These are phyloP conservation scores for Limtongia smithiae DNA, from an alignment of 805 yeast species.

Conservation along the genomic window DNA sequence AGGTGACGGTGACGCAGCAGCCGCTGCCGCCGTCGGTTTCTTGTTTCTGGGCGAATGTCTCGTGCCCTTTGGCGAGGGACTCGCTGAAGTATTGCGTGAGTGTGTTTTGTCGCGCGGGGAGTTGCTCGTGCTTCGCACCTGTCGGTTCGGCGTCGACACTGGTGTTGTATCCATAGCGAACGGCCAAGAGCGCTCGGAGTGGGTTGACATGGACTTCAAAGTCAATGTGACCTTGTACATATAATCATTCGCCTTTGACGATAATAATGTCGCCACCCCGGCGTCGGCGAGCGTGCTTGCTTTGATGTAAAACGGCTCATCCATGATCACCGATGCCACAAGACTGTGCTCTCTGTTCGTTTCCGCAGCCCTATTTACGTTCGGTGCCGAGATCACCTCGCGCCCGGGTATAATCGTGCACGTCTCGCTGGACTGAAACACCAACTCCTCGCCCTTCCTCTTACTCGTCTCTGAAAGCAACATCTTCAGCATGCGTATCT, in stretches of 20 bases:
- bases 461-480: background rate
- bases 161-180: slow-evolving; percentile 12
- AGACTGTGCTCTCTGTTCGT: background rate
- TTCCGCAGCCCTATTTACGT: background rate
- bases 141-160: background rate
- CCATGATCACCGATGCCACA: slow-evolving; percentile 12
- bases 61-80: slow-evolving; percentile 11
- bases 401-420: slow-evolving; percentile 14
- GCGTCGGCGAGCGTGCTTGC: slow-evolving; percentile 19
- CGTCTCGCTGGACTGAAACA: slow-evolving; percentile 19
- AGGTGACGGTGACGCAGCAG: too few species aligned
- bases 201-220: slow-evolving; percentile 4
- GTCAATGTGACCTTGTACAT: slow-evolving; percentile 6
- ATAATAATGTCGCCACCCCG: background rate
- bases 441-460: slow-evolving; percentile 5
- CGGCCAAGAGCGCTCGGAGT: slow-evolving; percentile 21
- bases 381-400: background rate
- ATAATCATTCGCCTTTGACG: background rate
- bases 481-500: slow-evolving; percentile 10
- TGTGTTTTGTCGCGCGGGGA: background rate
- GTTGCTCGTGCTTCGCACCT: background rate
- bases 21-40: too few species aligned
- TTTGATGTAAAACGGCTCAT: slow-evolving; percentile 25
- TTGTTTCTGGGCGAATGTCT: slow-evolving; percentile 8
- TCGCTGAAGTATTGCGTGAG: background rate